Percentiles rank a stretch among this genome's conserved stretches.
These are phyloP conservation scores for Marsdenia floribunda DNA, from an alignment of 257 asterid genomes.

Conservation along the genomic window DNA sequence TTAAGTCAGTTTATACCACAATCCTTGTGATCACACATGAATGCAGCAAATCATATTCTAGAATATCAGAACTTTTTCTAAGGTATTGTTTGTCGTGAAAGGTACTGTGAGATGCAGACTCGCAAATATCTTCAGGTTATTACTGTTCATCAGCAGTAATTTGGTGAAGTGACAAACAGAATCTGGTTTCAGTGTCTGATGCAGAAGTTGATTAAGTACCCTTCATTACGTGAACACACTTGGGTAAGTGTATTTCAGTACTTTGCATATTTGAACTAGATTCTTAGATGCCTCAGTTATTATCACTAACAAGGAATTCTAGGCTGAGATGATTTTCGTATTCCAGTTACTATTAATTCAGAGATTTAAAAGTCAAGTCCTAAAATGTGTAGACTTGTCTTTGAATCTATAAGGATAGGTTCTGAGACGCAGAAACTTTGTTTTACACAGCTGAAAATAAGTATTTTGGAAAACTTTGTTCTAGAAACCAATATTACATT, in stretches of 20 bases:
- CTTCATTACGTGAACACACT: not conserved
- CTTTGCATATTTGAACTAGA: not conserved
- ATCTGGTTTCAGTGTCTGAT: not conserved
- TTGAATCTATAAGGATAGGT: not conserved
- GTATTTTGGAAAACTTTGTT: too few relatives aligned
- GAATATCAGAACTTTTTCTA: not conserved
- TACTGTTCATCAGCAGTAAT: too few relatives aligned
- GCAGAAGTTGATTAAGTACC: too few relatives aligned
- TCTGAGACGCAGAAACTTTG: too few relatives aligned
- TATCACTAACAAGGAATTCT: not conserved
- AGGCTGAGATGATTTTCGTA: too few relatives aligned
- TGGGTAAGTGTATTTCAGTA: not conserved
- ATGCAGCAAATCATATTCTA: not conserved
- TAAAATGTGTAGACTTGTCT: not conserved
- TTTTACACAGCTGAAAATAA: too few relatives aligned
- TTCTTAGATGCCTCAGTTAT: not conserved
- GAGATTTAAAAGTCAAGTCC: not conserved
- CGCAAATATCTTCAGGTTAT: not conserved
- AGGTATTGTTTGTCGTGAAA: not conserved
- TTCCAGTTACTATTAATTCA: too few relatives aligned
- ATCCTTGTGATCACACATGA: not conserved
- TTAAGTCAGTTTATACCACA: not conserved
- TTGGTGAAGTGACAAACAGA: not conserved
- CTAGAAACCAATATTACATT: too few relatives aligned
- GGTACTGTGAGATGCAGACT: not conserved